These are phyloP conservation scores for Aureobasidium sp. DNA, from an alignment of 2,329 filamentous ascomycete species.

Conservation along the genomic window DNA sequence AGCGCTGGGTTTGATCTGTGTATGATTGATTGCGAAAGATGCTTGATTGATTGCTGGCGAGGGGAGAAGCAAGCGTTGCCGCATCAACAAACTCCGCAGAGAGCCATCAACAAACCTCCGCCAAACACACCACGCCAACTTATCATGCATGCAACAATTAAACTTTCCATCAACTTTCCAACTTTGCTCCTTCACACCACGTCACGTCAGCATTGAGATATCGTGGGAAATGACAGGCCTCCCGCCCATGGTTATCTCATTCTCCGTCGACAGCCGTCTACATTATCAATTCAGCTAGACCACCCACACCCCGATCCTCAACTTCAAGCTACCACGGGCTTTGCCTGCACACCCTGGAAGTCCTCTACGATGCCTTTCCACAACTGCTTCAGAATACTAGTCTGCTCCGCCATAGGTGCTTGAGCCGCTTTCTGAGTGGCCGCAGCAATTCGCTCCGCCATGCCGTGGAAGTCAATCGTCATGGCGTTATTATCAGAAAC, in stretches of 20 bases:
- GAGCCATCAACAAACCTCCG: background rate
- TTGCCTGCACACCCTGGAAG: conserved; percentile 20
- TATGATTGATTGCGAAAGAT: conserved; percentile 10
- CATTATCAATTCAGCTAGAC: background rate
- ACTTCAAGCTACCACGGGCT: background rate
- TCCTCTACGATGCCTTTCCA: conserved; percentile 45
- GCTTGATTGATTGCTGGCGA: conserved; percentile 6
- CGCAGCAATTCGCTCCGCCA: conserved; percentile 43
- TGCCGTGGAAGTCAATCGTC: conserved; percentile 48
- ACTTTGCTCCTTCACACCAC: background rate
- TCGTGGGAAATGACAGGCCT: background rate
- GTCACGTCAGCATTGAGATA: background rate
- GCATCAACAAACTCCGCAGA: background rate
- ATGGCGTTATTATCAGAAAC: conserved; percentile 48
- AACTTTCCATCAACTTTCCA: background rate
- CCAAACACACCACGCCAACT: background rate
- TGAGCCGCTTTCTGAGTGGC: conserved; percentile 28
- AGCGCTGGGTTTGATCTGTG: background rate
- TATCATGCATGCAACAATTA: background rate
- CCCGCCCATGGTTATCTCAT: background rate
- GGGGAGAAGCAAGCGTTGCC: background rate
- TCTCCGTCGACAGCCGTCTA: background rate
- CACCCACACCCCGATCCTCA: background rate
- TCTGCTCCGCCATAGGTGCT: conserved; percentile 33
- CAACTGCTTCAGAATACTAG: conserved; percentile 34